These are phyloP conservation scores for Bocquillonia castaneifolia DNA, from an alignment of 441 rosid genomes.

Conservation along the genomic window DNA sequence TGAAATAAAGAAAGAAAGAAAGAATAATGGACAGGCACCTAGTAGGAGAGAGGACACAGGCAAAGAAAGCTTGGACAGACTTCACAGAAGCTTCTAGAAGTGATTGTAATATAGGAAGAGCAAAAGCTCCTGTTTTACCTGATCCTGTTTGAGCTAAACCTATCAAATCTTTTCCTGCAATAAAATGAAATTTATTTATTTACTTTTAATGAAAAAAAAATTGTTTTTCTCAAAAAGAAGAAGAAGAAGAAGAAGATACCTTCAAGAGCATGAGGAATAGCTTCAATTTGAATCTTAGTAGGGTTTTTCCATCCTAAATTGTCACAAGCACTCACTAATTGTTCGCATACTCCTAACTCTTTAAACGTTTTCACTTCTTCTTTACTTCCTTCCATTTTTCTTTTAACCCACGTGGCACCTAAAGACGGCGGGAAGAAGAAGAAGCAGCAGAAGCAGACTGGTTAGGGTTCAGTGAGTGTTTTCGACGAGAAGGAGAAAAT, in stretches of 20 bases:
- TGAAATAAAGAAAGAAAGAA: no score
- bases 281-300: constrained; percentile 75
- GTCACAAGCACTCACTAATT: constrained; percentile 70
- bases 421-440: background rate
- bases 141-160: constrained; percentile 97
- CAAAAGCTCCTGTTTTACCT: constrained; percentile 95
- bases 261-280: constrained; percentile 79
- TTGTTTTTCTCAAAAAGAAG: background rate
- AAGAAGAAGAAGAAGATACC: constrained; percentile 30
- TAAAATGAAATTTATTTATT: background rate
- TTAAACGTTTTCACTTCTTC: constrained; percentile 62
- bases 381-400: constrained; percentile 32
- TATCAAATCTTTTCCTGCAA: constrained; percentile 79
- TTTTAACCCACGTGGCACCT: no score
- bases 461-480: background rate
- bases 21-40: constrained; percentile 36
- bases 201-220: background rate
- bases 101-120: constrained; percentile 79
- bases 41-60: constrained; percentile 91
- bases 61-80: constrained; percentile 71
- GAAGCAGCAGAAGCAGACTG: background rate
- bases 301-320: constrained; percentile 68
- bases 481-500: background rate
- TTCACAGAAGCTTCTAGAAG: constrained; percentile 59
- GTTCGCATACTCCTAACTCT: constrained; percentile 68